Conservation (phyloP, 352 stramenopile genomes). For the Elongisporangium anandrum region DNA sequence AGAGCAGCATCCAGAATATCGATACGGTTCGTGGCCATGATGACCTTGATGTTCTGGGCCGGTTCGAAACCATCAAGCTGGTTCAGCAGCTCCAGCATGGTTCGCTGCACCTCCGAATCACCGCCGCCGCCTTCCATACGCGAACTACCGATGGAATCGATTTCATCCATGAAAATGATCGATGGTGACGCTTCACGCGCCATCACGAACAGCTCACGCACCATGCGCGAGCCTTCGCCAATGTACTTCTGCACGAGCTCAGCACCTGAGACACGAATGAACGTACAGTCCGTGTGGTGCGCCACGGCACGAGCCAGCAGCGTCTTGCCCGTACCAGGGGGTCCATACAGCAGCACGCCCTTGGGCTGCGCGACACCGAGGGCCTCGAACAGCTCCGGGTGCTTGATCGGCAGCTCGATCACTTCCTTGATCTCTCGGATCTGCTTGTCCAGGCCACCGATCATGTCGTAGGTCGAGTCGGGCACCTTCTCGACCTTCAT, state of each 20-base stretch:
- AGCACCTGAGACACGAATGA: conserved; percentile 98
- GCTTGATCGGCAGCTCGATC: conserved; percentile 99
- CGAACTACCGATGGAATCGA: conserved; percentile 97
- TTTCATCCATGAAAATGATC: conserved; percentile 99
- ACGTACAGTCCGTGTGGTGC: conserved; percentile 99
- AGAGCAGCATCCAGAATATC: conserved; percentile 98
- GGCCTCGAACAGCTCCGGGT: conserved; percentile 99
- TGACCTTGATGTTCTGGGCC: conserved; percentile 98
- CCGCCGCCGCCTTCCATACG: conserved; percentile 90
- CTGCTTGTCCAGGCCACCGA: conserved; percentile 99
- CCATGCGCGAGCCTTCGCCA: conserved; percentile 98
- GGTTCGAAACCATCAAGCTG: conserved; percentile 97
- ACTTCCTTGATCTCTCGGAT: conserved; percentile 99
- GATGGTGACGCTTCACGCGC: conserved; percentile 95
- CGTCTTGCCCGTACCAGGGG: conserved; percentile 98
- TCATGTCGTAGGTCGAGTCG: conserved; percentile 99
- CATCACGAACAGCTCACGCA: conserved; percentile 99
- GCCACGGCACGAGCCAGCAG: conserved; percentile 97
- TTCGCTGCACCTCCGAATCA: conserved; percentile 99
- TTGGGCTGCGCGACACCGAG: conserved; percentile 98
- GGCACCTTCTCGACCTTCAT: conserved; percentile 99
- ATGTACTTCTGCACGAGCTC: conserved; percentile 99
- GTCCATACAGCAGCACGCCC: conserved; percentile 93
- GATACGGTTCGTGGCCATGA: conserved; percentile 99
- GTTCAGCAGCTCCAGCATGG: conserved; percentile 99